Percentiles rank a stretch among this genome's conserved stretches.
phyloP scores from a whole-genome alignment of 176 grass and related monocot species.

The Cymbopogon citratus region DNA sequence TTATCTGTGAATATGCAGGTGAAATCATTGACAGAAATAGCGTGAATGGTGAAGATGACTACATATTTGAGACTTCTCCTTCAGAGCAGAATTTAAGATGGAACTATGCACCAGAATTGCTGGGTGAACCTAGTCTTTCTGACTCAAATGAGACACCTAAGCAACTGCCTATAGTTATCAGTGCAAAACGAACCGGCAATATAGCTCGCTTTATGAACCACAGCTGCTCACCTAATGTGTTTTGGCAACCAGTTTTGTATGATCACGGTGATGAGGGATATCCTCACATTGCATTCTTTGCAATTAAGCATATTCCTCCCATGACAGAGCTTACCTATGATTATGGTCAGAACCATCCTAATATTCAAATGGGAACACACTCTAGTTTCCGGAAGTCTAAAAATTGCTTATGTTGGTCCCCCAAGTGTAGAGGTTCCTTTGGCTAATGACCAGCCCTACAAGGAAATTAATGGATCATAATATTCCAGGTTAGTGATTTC shows the following conservation, averaged over 20 bases:
- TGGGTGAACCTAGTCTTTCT: slow-evolving; percentile 55
- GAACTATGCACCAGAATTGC: slow-evolving; percentile 71
- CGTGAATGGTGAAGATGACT: slow-evolving; percentile 37
- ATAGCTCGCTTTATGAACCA: slow-evolving; percentile 83
- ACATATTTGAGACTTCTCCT: slow-evolving; percentile 51
- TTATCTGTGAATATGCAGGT: slow-evolving; percentile 79
- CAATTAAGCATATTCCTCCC: slow-evolving; percentile 78
- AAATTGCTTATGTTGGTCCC: slow-evolving; percentile 55
- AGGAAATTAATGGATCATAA: background rate
- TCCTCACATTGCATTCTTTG: slow-evolving; percentile 82
- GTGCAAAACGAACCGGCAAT: slow-evolving; percentile 63
- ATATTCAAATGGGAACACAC: slow-evolving; percentile 22
- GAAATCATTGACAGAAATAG: slow-evolving; percentile 57
- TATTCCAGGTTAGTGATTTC: slow-evolving; percentile 23
- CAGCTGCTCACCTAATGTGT: slow-evolving; percentile 78
- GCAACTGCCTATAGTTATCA: slow-evolving; percentile 49
- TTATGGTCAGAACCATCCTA: slow-evolving; percentile 60
- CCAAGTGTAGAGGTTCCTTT: slow-evolving; percentile 69
- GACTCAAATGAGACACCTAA: slow-evolving; percentile 43
- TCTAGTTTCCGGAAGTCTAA: slow-evolving; percentile 31
- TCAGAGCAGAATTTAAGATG: slow-evolving; percentile 60
- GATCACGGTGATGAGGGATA: slow-evolving; percentile 57
- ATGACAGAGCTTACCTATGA: slow-evolving; percentile 87
- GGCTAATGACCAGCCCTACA: slow-evolving; percentile 21
- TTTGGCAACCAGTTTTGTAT: slow-evolving; percentile 80